phyloP scores from a whole-genome alignment of 1,284 basidiomycete species.

The Microbotryum saponariae region DNA sequence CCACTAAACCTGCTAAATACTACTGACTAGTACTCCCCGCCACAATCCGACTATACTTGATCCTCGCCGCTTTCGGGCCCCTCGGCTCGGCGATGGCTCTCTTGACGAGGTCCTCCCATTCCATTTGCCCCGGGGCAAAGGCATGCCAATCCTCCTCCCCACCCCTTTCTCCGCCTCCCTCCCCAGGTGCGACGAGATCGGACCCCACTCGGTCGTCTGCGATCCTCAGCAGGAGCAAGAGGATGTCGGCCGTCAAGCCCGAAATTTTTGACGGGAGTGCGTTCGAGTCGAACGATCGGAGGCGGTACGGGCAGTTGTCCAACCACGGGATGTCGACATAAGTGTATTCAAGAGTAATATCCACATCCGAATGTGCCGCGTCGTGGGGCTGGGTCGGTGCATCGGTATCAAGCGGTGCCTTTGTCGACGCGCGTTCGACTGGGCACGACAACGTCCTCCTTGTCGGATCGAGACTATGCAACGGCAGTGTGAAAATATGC shows the following conservation, averaged over 20 bases:
- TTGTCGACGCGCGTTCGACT: not conserved
- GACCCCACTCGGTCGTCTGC: too few species aligned
- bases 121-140: too few species aligned
- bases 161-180: too few species aligned
- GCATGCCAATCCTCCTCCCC: too few species aligned
- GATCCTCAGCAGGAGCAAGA: not conserved
- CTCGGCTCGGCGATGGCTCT: too few species aligned
- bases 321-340: constrained; percentile 28
- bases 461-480: constrained; percentile 3
- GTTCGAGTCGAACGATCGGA: constrained; percentile 24
- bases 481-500: constrained; percentile 27
- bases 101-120: too few species aligned
- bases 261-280: constrained; percentile 23
- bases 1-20: too few species aligned
- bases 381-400: not conserved
- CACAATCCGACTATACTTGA: too few species aligned
- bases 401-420: not conserved
- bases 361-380: not conserved
- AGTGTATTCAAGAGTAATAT: constrained; percentile 9
- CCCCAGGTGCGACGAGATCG: too few species aligned
- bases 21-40: too few species aligned
- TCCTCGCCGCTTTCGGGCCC: too few species aligned
- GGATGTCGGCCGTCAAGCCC: constrained; percentile 35
- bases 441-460: not conserved
- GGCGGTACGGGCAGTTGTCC: constrained; percentile 19